Base-by-base conservation (phyloP, 2,329 filamentous ascomycete genomes). In the Colletotrichum cordylinicola region DNA sequence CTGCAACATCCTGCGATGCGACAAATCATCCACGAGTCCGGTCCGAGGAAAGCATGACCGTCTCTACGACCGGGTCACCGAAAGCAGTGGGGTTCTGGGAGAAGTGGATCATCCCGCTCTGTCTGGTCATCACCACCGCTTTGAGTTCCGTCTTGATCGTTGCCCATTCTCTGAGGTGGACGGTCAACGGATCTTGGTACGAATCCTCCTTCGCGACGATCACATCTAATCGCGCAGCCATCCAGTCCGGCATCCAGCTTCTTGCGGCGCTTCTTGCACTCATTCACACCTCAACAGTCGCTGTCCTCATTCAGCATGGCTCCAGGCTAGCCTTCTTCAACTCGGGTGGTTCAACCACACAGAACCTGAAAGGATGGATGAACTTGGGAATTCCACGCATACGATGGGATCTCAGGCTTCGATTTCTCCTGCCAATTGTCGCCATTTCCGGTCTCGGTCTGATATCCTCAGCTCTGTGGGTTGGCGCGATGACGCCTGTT, bases 401-500 rank as follows among this genome's bases (percentile, higher is more conserved):
- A 9, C 67, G 64, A 18, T 74, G 72, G 67, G 56, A 68, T 43
- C 7, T 64, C 1, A n/a, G 21, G 6, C 31, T 55, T 33, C 67
- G 24, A 0, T 62, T 66, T 24, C 35, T 70, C 3, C 8, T 70
- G 3, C 67, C 72, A 8, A 65, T 67, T 5, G 15, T 74, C 5
- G 67, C 21, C 48, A 52, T 74, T 27, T 70, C 37, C 35, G 55
- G 33, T 4, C 66, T 69, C 8, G 67, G 72, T n/a, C 43, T 69
- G 7, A 60, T 74, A 24, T 56, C 43, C 6, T 74, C 72, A 10
- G 72, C 72, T 5, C n/a, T 80, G 5, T 80, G 79, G 79, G 79
- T 76, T 33, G 79, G 79, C 67, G 78, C 78, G 4, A 74, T 80
- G 70, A 80, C 79, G 8, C 79, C 79, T 2, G 79, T 80, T 6